phyloP scores from a whole-genome alignment of 2,329 filamentous ascomycete genomes.

The Penicillium sp. region DNA sequence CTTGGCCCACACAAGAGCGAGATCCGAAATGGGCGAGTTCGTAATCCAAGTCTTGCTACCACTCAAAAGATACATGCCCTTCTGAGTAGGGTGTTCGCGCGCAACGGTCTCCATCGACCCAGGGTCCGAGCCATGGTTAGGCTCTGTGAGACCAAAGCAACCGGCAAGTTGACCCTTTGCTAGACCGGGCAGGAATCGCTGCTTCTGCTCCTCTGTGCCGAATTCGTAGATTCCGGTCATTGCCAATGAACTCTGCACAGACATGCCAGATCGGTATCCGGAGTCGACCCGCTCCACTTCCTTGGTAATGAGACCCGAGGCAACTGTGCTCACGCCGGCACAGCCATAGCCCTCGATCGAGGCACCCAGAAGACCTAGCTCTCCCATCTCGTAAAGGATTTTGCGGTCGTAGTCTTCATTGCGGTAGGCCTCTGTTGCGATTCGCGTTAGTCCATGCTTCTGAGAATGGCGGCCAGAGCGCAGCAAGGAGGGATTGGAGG shows the following conservation, averaged over 20 bases:
- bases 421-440: conserved; percentile 74
- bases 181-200: conserved; percentile 78
- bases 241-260: conserved; percentile 87
- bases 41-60: conserved; percentile 96
- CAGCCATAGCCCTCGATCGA: conserved; percentile 88
- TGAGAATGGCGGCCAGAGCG: too few relatives aligned
- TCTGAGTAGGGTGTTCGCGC: conserved; percentile 81
- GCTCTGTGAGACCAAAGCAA: conserved; percentile 88
- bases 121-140: conserved; percentile 90
- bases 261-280: conserved; percentile 90
- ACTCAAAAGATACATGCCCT: conserved; percentile 77
- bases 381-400: conserved; percentile 90
- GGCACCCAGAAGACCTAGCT: conserved; percentile 83
- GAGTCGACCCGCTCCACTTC: conserved; percentile 91
- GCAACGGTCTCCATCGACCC: conserved; percentile 88
- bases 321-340: conserved; percentile 84
- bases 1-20: conserved; percentile 91
- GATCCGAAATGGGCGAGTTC: conserved; percentile 86
- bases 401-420: conserved; percentile 84
- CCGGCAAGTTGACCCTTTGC: conserved; percentile 82
- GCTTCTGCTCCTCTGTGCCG: conserved; percentile 83
- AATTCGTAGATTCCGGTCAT: conserved; percentile 93
- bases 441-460: conserved; percentile 3
- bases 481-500: conserved; percentile 3
- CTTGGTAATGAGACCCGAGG: conserved; percentile 85